Evolutionary conservation across 108 stramenopile species (phyloP).

Genomic region (Cyclotella baltica): DNA sequence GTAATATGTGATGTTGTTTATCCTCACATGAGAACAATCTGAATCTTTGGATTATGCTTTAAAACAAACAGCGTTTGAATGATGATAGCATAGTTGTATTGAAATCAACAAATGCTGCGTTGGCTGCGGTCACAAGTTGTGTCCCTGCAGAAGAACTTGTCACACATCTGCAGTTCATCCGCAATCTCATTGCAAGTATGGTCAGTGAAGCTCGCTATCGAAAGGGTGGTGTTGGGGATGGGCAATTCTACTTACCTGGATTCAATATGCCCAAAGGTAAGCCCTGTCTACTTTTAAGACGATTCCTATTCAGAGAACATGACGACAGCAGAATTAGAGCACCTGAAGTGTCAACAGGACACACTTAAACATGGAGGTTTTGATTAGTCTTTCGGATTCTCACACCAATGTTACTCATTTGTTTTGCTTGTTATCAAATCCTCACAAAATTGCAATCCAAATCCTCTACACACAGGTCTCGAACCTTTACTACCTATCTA

Average conservation of each 20-base stretch:
- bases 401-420: not conserved
- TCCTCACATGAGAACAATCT: not conserved
- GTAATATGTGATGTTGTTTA: not conserved
- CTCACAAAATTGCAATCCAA: too few relatives aligned
- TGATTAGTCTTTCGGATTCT: conserved; percentile 92
- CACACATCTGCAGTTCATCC: conserved; percentile 89
- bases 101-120: conserved; percentile 66
- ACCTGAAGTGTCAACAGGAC: conserved; percentile 30
- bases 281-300: conserved; percentile 8
- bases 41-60: not conserved
- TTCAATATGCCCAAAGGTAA: conserved; percentile 94
- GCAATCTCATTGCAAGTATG: conserved; percentile 91
- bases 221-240: conserved; percentile 89
- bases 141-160: conserved; percentile 94
- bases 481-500: conserved; percentile 97
- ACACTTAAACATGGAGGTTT: conserved; percentile 41
- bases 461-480: too few relatives aligned
- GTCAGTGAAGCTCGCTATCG: conserved; percentile 87
- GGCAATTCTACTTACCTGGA: conserved; percentile 92
- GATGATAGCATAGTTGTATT: conserved; percentile 85
- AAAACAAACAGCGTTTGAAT: conserved; percentile 70
- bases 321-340: conserved; percentile 62
- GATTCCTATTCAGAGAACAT: conserved; percentile 24
- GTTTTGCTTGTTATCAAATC: conserved; percentile 1
- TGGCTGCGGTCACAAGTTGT: conserved; percentile 77